Evolutionary conservation across 1,139 yeast species (phyloP).

Genomic region (Meyerozyma smithsonii): DNA sequence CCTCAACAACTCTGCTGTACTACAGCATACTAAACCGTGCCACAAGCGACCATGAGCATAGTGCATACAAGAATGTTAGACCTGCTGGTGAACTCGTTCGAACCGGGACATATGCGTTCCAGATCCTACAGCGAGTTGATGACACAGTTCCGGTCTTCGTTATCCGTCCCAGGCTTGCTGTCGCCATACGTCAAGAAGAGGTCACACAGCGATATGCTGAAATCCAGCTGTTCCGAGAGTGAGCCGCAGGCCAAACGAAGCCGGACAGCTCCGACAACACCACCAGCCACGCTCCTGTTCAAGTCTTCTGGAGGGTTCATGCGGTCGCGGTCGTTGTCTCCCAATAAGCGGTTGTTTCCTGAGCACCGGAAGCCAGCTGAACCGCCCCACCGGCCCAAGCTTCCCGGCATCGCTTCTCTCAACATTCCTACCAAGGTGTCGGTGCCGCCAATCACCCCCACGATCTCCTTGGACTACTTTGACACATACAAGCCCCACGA

Average conservation of each 20-base stretch:
- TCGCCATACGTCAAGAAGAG: constrained; percentile 18
- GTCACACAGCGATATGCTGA: constrained; percentile 20
- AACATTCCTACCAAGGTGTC: constrained; percentile 22
- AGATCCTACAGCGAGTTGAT: constrained; percentile 30
- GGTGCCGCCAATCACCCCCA: constrained; percentile 32
- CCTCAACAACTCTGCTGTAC: background rate
- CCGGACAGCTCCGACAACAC: constrained; percentile 51
- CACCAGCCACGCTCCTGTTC: constrained; percentile 10
- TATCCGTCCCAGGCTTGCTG: constrained; percentile 10
- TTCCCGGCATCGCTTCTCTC: constrained; percentile 43
- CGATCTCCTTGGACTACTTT: constrained; percentile 43
- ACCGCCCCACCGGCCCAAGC: constrained; percentile 14
- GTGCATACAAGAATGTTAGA: constrained; percentile 20
- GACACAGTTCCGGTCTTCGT: constrained; percentile 21
- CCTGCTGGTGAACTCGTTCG: constrained; percentile 25
- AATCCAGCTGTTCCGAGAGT: constrained; percentile 3
- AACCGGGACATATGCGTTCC: constrained; percentile 31
- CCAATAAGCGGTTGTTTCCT: constrained; percentile 18
- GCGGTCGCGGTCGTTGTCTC: constrained; percentile 34
- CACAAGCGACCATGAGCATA: background rate
- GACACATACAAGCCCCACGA: constrained; percentile 47
- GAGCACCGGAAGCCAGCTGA: constrained; percentile 2
- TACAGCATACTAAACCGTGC: background rate
- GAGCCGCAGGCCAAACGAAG: constrained; percentile 27
- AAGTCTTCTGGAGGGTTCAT: constrained; percentile 10